Evolutionary conservation across 768 basidiomycete genomes (phyloP), one percentile per base, ranked within the genome.

Genomic region (Floccularia luteovirens): DNA sequence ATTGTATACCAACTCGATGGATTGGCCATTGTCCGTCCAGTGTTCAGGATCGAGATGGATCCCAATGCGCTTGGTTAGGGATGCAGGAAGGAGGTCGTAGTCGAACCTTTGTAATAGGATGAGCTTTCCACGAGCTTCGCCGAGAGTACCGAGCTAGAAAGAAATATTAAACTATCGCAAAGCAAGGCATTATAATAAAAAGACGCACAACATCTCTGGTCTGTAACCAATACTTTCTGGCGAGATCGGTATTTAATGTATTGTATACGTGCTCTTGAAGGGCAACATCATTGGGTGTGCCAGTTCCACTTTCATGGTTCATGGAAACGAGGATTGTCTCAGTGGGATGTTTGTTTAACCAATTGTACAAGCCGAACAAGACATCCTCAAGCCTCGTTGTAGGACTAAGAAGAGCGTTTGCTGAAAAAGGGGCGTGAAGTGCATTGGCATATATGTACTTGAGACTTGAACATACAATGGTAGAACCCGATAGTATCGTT

Each of bases 261-360:
- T 62, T 49, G 44, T 64, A 69, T 2, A 70, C 56, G 39, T 61
- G 60, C 36, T 63, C 59, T 41, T 74, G 64, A 10, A 75, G 56
- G 1, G 62, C 58, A 2, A 57, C 45, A 22, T 71, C 68, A 39
- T 70, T 51, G 3, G 65, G 64, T 2, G 68, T 72, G 3, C 67
- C 69, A 0, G 64, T 68, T 20, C 64, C 65, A 11, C 62, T 51
- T 49, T 75, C 74, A 39, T 70, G 61, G 42, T 75, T 75, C 32
- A 77, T 48, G 0, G 71, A 74, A 14, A 72, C 60, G 11, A 75
- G 58, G 4, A 77, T 57, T 1, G 72, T 67, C 48, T 77, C 75
- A 0, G 69, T 69, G 1, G 70, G 69, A 41, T 77, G 72, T 16
- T 62, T 55, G 43, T 73, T 62, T 11, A 77, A 62, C 71, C 73